Evolutionary conservation across 257 asterid species (phyloP), one percentile per base, ranked within the genome.

Genomic region (Mentha longifolia): DNA sequence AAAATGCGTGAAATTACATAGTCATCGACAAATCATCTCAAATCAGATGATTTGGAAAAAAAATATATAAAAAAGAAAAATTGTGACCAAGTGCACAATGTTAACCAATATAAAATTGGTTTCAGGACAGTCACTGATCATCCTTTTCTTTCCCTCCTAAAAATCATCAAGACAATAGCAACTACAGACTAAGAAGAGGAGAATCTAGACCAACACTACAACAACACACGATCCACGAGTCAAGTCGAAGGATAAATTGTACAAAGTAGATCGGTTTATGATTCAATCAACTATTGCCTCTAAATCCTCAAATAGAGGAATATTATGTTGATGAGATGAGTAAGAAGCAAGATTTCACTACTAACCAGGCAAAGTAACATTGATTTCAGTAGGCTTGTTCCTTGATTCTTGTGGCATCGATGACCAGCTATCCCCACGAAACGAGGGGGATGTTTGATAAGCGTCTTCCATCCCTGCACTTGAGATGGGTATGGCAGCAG

Each of bases 361-460:
- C 75, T 82, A 82, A 3, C 73, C 85, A 3, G 86, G 90, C 68
- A 79, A 77, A 65, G 92, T 51, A 31, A 79, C 80, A 16, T 89
- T 92, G 81, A 81, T 84, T 79, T 88, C 94, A 43, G 94, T 72
- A 14, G 76, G 89, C 74, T 83, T 85, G 74, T 58, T 86, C 79
- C 84, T 78, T 5, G 89, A 74, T 22, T 87, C 85, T 0, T 81
- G 69, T 22, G 87, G 83, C 77, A 85, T 64, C 4, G 95, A 71
- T 2, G 97, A 75, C 98, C 98, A 90, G 74, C 81, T 84, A 60
- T 91, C 97, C 64, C 86, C 89, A 1, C 86, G 92, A 70, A 88
- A 85, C n/a, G 91, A 77, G 41, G 92, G 65, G 73, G 90, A 50
- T 20, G 74, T 80, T 28, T 77, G 88, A 63, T 70, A 83, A 0